Percentiles rank a stretch among this genome's conserved stretches.
Conservation (phyloP, 1,284 basidiomycete genomes). For the Ganoderma lingzhi region DNA sequence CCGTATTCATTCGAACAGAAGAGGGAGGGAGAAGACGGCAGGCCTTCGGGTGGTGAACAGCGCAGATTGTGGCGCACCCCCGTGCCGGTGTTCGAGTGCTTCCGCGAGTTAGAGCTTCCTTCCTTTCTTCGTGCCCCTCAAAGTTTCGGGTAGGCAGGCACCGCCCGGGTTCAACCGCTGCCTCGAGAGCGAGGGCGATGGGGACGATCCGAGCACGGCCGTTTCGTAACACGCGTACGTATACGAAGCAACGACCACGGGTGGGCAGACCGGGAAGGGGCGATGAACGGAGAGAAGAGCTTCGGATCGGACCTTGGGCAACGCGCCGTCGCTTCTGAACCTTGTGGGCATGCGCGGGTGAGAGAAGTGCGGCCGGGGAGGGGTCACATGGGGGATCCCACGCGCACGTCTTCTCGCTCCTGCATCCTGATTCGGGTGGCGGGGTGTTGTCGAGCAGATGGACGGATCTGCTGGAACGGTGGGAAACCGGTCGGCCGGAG, state of each 20-base stretch:
- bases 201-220: background rate
- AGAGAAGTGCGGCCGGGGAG: background rate
- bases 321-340: conserved; percentile 9
- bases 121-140: background rate
- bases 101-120: background rate
- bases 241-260: background rate
- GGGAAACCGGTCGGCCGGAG: background rate
- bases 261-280: background rate
- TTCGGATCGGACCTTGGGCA: conserved; percentile 13
- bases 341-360: background rate
- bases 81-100: background rate
- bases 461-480: background rate
- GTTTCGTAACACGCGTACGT: background rate
- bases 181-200: background rate
- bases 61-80: background rate
- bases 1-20: background rate
- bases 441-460: background rate
- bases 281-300: conserved; percentile 2
- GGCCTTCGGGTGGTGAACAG: background rate
- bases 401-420: background rate
- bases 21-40: background rate
- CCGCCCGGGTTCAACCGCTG: background rate
- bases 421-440: background rate
- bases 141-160: background rate
- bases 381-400: background rate